Conservation (phyloP, 768 basidiomycete species). For the Astraeus odoratus region DNA sequence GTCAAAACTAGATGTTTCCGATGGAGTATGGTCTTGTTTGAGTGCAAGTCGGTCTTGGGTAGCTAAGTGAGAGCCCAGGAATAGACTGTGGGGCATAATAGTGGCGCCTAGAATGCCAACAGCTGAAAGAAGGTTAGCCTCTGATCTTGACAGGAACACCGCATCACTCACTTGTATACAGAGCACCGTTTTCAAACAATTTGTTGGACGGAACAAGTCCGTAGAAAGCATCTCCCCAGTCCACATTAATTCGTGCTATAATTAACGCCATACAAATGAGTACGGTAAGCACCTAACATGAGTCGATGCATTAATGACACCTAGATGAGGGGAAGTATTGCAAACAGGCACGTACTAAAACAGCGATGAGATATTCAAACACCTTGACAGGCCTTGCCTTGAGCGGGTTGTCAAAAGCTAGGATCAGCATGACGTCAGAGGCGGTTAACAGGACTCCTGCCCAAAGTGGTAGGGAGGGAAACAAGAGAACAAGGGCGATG, state of each 20-base stretch:
- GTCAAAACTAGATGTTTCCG: not conserved
- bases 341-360: slow-evolving; percentile 38
- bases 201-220: slow-evolving; percentile 72
- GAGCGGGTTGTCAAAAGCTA: slow-evolving; percentile 66
- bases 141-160: not conserved
- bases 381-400: slow-evolving; percentile 56
- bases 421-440: slow-evolving; percentile 61
- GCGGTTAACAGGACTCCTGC: slow-evolving; percentile 64
- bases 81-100: slow-evolving; percentile 92
- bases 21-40: slow-evolving; percentile 4
- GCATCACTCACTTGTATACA: slow-evolving; percentile 54
- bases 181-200: slow-evolving; percentile 45
- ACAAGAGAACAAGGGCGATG: slow-evolving; percentile 71
- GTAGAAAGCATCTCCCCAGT: slow-evolving; percentile 68
- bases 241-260: slow-evolving; percentile 59
- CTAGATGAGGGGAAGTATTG: not conserved
- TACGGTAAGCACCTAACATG: slow-evolving; percentile 53
- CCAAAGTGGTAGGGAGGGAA: slow-evolving; percentile 63
- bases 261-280: slow-evolving; percentile 75
- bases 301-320: slow-evolving; percentile 2
- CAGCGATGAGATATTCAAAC: slow-evolving; percentile 62
- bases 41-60: slow-evolving; percentile 66
- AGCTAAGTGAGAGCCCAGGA: slow-evolving; percentile 79
- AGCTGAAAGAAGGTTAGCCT: slow-evolving; percentile 31
- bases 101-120: slow-evolving; percentile 78